Base-by-base conservation (phyloP, 225 moss, liverwort and hornwort species). In the Pseudoscleropodium purum region DNA sequence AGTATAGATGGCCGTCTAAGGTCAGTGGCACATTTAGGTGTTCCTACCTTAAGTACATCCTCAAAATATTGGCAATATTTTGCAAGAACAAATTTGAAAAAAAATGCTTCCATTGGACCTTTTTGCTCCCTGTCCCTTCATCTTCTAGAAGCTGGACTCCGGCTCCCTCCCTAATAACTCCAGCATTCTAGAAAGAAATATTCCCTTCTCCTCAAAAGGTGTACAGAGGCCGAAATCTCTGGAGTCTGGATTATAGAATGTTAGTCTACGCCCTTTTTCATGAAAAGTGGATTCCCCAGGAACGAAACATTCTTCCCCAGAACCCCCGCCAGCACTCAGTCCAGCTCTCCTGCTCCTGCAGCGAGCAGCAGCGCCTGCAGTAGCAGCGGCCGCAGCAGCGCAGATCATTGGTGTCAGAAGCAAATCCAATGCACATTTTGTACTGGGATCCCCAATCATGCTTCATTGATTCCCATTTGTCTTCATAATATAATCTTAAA, bases 361-460 rank as follows among this genome's bases (percentile, higher is more conserved):
- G 56, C 56, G 47, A 47, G 31, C 64, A 16, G 36, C 67, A 60
- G 60, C 60, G 24, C 13, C 18, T 18, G 65, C 17, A 31, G n/a
- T n/a, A 0, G 9, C 20, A 33, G 75, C 33, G 1, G 34, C 51
- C 13, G 49, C 33, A 49, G 59, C 30, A 61, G 82, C 41, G 75
- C 75, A 91, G 84, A 89, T 92, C 92, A 63, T 39, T 70, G 85
- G 64, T 47, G 87, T 91, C 89, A 84, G 84, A 84, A 68, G 56
- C 31, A 83, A 87, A 91, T 92, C 92, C 81, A 91, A 85, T 63
- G 87, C 87, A 82, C 89, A 72, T 77, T 60, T 85, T 72, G 85
- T 59, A 87, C 89, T 70, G 75, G 20, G 92, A 91, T 91, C 89
- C 87, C 92, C 89, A 92, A 91, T 92, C 92, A 92, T 92, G 85